Base-by-base conservation (phyloP, 441 rosid genomes). In the Lepidium campestre region DNA sequence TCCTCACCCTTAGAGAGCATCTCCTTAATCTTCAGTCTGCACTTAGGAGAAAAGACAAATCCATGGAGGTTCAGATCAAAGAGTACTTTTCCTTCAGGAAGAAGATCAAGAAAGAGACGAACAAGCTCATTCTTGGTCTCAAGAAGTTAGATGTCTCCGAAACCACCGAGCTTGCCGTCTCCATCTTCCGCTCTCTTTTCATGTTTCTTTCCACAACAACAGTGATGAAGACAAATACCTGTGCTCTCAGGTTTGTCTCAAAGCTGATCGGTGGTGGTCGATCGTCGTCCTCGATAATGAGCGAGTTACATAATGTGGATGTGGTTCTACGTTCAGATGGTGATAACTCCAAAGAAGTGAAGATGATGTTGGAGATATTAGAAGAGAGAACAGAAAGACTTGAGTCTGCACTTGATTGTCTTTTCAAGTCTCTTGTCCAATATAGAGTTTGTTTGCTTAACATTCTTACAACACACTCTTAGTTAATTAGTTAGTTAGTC, bases 231-330 rank as follows among this genome's bases (percentile, higher is more conserved):
- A 68, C 68, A 19, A 79, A 59, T 54, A 20, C 47, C 15, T 56
- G 82, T 25, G 80, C 88, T 8, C 80, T 85, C 81, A 76, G 79
- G 2, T 52, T 82, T 59, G 77, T 86, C 49, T 77, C 95, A 1
- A 85, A 80, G 71, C 54, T 89, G 73, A 70, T 84, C 20, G 63
- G 39, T 55, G 59, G 61, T 44, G 60, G 74, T 66, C 39, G 63
- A 31, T 35, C 68, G 1, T 78, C 75, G 12, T 47, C 76, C 10
- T 80, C 73, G 34, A 39, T 63, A 15, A 63, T 83, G 52, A 86
- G 76, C 40, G 93, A 85, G 69, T 81, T 82, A 55, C 91, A 77
- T 22, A 72, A 62, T 44, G 71, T 85, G 49, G 95, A 92, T 74
- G 27, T 75, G 31, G 72, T 76, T 18, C 58, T 88, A 7, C 68